Base-by-base conservation (phyloP, 2,329 filamentous ascomycete genomes). In the Ophiosphaerella narmari region DNA sequence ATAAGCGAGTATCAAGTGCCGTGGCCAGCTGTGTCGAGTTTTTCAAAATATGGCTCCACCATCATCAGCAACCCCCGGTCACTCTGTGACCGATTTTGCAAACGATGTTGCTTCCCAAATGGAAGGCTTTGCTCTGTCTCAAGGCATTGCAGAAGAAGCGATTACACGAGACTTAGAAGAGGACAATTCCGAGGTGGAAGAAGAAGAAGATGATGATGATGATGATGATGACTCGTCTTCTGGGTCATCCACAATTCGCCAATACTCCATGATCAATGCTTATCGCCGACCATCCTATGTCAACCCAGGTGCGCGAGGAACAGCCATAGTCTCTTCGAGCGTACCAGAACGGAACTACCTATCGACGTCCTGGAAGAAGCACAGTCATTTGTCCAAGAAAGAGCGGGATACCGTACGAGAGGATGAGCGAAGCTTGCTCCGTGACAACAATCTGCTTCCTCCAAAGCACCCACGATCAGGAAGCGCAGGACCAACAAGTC, bases 271-370 rank as follows among this genome's bases (percentile, higher is more conserved):
- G 75, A 78, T 80, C 14, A 81, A 82, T 32, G 83, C 83, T 29
- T 96, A 94, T 75, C 85, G 89, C 47, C 83, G 91, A 39, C 90
- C 91, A 1, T 89, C 86, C 59, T 88, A 87, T 66, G 86, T 94
- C 37, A 86, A 87, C 26, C 88, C 87, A 11, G 86, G 87, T 21
- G 82, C 85, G 1, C 81, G 90, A 46, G 86, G 88, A 3, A 83
- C 87, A 4, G 80, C 95, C 50, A 82, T 90, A 23, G 84, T 85
- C 80, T 52, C 88, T 80, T 72, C 85, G 26, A 75, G 72, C 55
- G 75, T 68, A 70, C 76, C 45, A 69, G 77, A 78, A 11, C 72
- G 62, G 2, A 53, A 41, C 8, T 45, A 58, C 13, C 29, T 62
- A 7, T 60, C 58, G 0, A 58, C 54, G 4, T 62, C 61, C 16